Evolutionary conservation across 345 rosid species (phyloP).

Genomic region (Triadica sebifera): DNA sequence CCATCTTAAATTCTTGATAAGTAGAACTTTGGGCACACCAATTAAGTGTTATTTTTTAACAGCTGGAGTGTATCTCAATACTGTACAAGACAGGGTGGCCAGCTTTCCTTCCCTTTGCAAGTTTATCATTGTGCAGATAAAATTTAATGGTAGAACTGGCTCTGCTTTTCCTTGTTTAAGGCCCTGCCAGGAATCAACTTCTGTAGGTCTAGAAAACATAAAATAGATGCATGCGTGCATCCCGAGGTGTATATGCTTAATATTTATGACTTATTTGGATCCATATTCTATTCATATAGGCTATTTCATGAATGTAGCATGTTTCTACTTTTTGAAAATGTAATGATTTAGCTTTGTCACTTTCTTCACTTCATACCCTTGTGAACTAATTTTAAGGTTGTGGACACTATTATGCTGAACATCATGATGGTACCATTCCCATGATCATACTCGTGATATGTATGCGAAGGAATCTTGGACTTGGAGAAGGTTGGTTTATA

Average conservation of each 20-base stretch:
- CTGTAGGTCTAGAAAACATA: neutral
- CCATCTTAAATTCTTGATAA: neutral
- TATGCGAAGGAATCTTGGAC: conserved; percentile 90
- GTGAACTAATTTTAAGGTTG: neutral
- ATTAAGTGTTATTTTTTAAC: neutral
- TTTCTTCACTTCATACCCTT: neutral
- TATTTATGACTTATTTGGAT: neutral
- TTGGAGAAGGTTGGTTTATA: conserved; percentile 77
- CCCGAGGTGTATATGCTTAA: neutral
- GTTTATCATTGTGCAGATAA: neutral
- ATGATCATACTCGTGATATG: conserved; percentile 95
- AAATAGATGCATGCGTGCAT: neutral
- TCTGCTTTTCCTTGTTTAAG: neutral
- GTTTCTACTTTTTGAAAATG: neutral
- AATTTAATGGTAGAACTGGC: neutral
- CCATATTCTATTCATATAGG: neutral
- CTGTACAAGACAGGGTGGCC: too few relatives aligned
- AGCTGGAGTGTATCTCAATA: neutral
- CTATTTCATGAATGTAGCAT: neutral
- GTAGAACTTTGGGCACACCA: neutral
- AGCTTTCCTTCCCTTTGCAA: neutral
- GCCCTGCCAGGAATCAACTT: neutral
- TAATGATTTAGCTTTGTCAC: neutral
- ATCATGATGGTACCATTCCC: conserved; percentile 60
- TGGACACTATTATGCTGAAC: conserved; percentile 44